Evolutionary conservation across 75 land plant species (phyloP).

Genomic region (Cupressus sempervirens): DNA sequence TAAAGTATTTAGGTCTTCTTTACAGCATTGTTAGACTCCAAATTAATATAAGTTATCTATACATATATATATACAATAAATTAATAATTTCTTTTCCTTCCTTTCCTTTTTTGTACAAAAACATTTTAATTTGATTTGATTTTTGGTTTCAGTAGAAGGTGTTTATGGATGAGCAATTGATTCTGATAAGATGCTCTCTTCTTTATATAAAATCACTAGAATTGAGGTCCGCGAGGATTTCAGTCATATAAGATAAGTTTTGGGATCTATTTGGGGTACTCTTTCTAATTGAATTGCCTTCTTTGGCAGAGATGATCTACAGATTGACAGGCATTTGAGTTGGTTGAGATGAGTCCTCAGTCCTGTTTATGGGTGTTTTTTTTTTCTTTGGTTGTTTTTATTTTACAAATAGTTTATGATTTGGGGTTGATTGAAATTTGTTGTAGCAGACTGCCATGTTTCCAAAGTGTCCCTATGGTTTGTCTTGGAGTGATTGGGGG

Average conservation of each 20-base stretch:
- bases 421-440: background rate
- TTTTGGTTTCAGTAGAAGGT: background rate
- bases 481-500: background rate
- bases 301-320: background rate
- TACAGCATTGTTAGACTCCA: too few species aligned
- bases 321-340: background rate
- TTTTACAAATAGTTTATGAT: background rate
- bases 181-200: background rate
- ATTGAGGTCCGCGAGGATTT: background rate
- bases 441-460: background rate
- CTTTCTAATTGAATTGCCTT: background rate
- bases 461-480: background rate
- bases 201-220: background rate
- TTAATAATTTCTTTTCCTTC: too few species aligned
- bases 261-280: background rate
- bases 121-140: too few species aligned
- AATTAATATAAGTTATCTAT: too few species aligned
- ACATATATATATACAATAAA: too few species aligned
- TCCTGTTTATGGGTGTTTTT: background rate
- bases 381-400: background rate
- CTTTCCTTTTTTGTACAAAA: too few species aligned
- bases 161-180: background rate
- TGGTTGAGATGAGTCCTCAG: background rate
- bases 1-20: too few species aligned
- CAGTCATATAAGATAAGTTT: background rate